Evolutionary conservation across 2,329 filamentous ascomycete genomes (phyloP).

Genomic region (Colletotrichum sp.): DNA sequence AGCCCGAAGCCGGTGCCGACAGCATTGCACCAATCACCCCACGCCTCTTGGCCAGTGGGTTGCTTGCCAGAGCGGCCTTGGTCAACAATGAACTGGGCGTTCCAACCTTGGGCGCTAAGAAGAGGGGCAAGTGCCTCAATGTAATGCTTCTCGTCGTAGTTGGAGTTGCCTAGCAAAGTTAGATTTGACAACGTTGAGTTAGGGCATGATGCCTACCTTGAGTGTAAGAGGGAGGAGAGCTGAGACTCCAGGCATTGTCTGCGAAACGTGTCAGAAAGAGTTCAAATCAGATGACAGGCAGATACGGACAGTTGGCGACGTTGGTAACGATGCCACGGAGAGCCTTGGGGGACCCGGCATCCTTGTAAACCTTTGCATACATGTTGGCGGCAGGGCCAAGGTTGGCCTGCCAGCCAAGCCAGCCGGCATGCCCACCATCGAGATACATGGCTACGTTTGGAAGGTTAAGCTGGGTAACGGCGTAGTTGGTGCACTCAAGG

Average conservation of each 20-base stretch:
- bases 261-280: neutral
- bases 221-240: slow-evolving; percentile 50
- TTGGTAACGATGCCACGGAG: slow-evolving; percentile 63
- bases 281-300: neutral
- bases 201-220: slow-evolving; percentile 24
- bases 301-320: slow-evolving; percentile 49
- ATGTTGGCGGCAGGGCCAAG: slow-evolving; percentile 52
- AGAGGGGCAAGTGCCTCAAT: slow-evolving; percentile 68
- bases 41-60: slow-evolving; percentile 63
- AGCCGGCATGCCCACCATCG: slow-evolving; percentile 59
- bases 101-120: slow-evolving; percentile 53
- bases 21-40: slow-evolving; percentile 75
- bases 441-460: slow-evolving; percentile 63
- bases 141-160: slow-evolving; percentile 63
- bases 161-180: slow-evolving; percentile 44
- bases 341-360: slow-evolving; percentile 52
- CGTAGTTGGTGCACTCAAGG: slow-evolving; percentile 54
- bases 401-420: slow-evolving; percentile 64
- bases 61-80: slow-evolving; percentile 55
- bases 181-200: neutral
- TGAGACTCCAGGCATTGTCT: slow-evolving; percentile 55
- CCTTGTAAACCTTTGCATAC: slow-evolving; percentile 53
- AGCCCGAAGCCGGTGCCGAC: slow-evolving; percentile 67
- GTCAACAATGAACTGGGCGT: slow-evolving; percentile 54
- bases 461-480: slow-evolving; percentile 55